Evolutionary conservation across 768 basidiomycete genomes (phyloP).

Genomic region (Pulveroboletus sp.): DNA sequence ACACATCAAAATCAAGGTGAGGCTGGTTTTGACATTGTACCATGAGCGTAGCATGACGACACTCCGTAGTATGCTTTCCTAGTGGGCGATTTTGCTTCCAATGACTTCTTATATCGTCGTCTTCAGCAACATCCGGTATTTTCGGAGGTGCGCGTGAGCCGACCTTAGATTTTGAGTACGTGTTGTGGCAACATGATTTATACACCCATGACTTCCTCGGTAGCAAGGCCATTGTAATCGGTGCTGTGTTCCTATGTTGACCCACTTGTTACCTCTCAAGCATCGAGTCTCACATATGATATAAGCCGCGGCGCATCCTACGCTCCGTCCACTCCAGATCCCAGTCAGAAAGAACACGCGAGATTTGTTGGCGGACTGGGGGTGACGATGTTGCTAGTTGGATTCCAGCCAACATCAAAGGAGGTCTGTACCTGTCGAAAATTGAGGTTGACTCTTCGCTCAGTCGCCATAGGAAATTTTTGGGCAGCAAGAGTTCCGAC

Average conservation of each 20-base stretch:
- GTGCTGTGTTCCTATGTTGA: slow-evolving; percentile 40
- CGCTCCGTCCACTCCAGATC: slow-evolving; percentile 31
- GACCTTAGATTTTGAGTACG: slow-evolving; percentile 50
- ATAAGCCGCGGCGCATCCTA: slow-evolving; percentile 27
- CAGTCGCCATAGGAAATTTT: slow-evolving; percentile 9
- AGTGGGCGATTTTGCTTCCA: slow-evolving; percentile 49
- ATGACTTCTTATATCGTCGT: slow-evolving; percentile 39
- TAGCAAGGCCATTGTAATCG: slow-evolving; percentile 48
- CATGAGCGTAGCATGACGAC: neutral
- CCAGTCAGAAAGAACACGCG: slow-evolving; percentile 28
- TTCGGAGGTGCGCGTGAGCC: slow-evolving; percentile 36
- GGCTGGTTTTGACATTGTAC: too few species aligned
- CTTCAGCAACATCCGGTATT: slow-evolving; percentile 36
- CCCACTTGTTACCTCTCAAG: slow-evolving; percentile 40
- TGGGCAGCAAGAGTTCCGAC: slow-evolving; percentile 19
- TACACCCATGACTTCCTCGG: slow-evolving; percentile 18
- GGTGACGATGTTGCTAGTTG: slow-evolving; percentile 24
- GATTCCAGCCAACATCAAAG: slow-evolving; percentile 35
- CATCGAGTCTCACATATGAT: slow-evolving; percentile 40
- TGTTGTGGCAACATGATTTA: neutral
- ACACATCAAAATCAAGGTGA: slow-evolving; percentile 26
- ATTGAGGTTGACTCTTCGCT: too few species aligned
- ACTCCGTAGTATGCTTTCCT: slow-evolving; percentile 36
- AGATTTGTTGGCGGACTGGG: slow-evolving; percentile 25
- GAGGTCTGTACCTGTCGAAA: slow-evolving; percentile 16